phyloP scores from a whole-genome alignment of 176 grass and related monocot genomes.

The Alloteropsis semialata region DNA sequence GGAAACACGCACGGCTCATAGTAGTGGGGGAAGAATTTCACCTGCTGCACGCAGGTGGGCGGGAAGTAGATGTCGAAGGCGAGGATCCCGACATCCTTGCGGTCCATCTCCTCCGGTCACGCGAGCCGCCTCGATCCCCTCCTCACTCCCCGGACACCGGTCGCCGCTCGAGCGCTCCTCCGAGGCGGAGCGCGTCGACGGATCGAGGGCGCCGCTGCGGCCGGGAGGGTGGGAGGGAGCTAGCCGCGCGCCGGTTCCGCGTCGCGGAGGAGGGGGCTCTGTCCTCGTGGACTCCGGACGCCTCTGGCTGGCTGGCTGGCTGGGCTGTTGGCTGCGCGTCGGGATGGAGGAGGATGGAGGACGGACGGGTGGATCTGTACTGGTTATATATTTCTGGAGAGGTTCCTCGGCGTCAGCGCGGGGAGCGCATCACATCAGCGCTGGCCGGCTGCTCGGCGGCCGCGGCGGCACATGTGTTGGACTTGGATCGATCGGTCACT shows the following conservation, averaged over 20 bases:
- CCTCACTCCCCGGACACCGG: background rate
- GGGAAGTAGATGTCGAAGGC: conserved; percentile 94
- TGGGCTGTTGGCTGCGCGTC: background rate
- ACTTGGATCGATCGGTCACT: background rate
- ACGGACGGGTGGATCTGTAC: background rate
- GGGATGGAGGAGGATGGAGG: no score
- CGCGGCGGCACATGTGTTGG: background rate
- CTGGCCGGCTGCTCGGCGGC: background rate
- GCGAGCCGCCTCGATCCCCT: background rate
- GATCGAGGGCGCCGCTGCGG: background rate
- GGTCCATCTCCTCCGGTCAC: conserved; percentile 19
- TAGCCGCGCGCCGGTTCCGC: no score
- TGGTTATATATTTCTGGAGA: background rate
- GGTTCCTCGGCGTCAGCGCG: background rate
- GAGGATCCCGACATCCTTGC: conserved; percentile 77
- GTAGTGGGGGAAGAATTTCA: background rate
- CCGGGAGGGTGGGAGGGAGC: no score
- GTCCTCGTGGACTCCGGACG: background rate
- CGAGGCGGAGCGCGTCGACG: background rate
- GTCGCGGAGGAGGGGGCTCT: background rate
- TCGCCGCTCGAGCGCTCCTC: background rate
- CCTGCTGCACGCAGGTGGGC: conserved; percentile 75
- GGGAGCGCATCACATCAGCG: background rate
- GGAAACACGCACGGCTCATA: no score
- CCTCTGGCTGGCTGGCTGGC: conserved; percentile 5